Evolutionary conservation across 208 protist species (phyloP).

Genomic region (Tritrichomonas musculus): DNA sequence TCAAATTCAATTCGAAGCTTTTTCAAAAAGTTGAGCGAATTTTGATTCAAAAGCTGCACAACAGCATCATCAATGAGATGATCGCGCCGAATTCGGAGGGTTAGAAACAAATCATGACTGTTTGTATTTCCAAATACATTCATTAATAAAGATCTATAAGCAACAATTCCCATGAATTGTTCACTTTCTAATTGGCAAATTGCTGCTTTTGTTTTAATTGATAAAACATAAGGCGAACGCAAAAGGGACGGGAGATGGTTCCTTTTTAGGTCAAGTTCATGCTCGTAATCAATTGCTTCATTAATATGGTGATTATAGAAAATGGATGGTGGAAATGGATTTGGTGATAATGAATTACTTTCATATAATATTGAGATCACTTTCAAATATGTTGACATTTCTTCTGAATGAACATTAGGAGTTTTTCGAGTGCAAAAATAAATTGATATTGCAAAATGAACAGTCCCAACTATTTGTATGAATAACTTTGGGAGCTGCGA

Average conservation of each 20-base stretch:
- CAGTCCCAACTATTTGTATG: background rate
- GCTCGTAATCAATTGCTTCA: background rate
- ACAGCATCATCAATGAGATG: slow-evolving; percentile 33
- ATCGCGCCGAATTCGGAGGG: background rate
- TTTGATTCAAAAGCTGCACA: background rate
- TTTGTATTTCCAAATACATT: background rate
- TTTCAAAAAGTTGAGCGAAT: slow-evolving; percentile 60
- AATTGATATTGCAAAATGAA: background rate
- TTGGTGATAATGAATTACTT: background rate
- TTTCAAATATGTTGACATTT: background rate
- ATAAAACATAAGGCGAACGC: background rate
- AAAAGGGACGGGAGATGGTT: background rate
- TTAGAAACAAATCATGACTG: background rate
- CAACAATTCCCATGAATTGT: background rate
- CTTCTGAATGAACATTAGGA: background rate
- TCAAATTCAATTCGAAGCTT: slow-evolving; percentile 70
- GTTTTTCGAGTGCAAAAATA: background rate
- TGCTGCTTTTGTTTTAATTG: background rate
- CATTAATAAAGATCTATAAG: background rate
- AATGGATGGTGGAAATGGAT: background rate
- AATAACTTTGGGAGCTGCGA: background rate
- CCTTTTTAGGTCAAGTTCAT: background rate
- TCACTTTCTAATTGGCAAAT: background rate
- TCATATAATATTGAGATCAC: background rate
- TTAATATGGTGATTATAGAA: slow-evolving; percentile 30